Conservation (phyloP, 2,329 filamentous ascomycete genomes). For the Corynespora cassiicola region DNA sequence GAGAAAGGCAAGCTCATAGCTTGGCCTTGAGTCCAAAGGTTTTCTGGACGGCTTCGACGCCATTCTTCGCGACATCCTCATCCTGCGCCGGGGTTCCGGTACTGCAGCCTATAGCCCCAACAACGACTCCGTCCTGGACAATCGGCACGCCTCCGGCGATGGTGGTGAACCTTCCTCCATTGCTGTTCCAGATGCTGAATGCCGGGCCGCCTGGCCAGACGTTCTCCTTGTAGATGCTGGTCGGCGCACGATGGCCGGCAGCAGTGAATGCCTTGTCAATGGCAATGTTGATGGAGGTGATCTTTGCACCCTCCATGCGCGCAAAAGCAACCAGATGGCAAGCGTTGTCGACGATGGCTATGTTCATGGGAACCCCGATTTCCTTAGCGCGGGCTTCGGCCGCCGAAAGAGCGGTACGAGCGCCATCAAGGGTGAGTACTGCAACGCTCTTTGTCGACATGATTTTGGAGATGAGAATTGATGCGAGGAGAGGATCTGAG, state of each 20-base stretch:
- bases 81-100: slow-evolving; percentile 63
- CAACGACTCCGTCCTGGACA: slow-evolving; percentile 53
- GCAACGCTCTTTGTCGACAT: slow-evolving; percentile 43
- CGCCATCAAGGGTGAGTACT: slow-evolving; percentile 43
- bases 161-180: slow-evolving; percentile 60
- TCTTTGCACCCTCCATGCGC: slow-evolving; percentile 57
- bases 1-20: too few species aligned
- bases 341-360: slow-evolving; percentile 55
- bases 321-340: slow-evolving; percentile 56
- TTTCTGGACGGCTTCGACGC: slow-evolving; percentile 57
- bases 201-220: slow-evolving; percentile 61
- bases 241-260: slow-evolving; percentile 60
- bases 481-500: too few species aligned
- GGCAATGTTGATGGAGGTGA: slow-evolving; percentile 65
- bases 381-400: slow-evolving; percentile 43
- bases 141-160: slow-evolving; percentile 63
- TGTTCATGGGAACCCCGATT: slow-evolving; percentile 55
- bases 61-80: slow-evolving; percentile 59
- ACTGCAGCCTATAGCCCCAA: slow-evolving; percentile 62
- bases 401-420: slow-evolving; percentile 42
- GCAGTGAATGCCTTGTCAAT: slow-evolving; percentile 69
- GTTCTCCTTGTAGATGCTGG: slow-evolving; percentile 59
- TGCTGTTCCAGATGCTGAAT: slow-evolving; percentile 60
- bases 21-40: slow-evolving; percentile 45
- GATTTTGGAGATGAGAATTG: too few species aligned